These are phyloP conservation scores for Trichosanthes cucumerina DNA, from an alignment of 306 rosid genomes.

Conservation along the genomic window DNA sequence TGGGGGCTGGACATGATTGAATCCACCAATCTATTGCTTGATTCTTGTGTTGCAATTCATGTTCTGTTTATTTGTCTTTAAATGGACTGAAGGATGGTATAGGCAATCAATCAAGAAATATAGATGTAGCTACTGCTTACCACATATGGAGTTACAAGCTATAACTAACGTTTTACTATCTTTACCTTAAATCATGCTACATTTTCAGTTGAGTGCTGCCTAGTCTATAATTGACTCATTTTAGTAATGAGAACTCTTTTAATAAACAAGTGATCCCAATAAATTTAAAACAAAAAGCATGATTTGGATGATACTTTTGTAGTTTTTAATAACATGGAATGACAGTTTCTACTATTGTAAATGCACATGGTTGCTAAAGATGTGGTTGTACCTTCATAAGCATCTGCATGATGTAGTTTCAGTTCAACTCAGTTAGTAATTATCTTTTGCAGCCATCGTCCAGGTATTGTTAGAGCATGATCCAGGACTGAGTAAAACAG, in stretches of 20 bases:
- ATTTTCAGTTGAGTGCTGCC: background rate
- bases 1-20: background rate
- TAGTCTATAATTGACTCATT: background rate
- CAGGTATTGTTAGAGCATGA: slow-evolving; percentile 58
- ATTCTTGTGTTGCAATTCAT: background rate
- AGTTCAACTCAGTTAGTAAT: slow-evolving; percentile 1
- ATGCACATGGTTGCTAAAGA: background rate
- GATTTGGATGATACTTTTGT: background rate
- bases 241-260: background rate
- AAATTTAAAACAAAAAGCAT: background rate
- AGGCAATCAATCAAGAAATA: background rate
- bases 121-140: background rate
- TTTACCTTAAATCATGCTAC: background rate
- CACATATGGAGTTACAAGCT: background rate
- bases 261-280: background rate
- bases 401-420: background rate
- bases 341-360: background rate
- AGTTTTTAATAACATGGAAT: background rate
- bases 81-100: background rate
- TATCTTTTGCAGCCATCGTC: slow-evolving; percentile 33
- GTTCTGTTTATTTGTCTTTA: background rate
- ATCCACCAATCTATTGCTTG: background rate
- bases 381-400: background rate
- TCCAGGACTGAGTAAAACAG: slow-evolving; percentile 54
- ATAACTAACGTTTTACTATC: background rate